Conservation (phyloP, 768 basidiomycete species). For the Tricholoma saponaceum region DNA sequence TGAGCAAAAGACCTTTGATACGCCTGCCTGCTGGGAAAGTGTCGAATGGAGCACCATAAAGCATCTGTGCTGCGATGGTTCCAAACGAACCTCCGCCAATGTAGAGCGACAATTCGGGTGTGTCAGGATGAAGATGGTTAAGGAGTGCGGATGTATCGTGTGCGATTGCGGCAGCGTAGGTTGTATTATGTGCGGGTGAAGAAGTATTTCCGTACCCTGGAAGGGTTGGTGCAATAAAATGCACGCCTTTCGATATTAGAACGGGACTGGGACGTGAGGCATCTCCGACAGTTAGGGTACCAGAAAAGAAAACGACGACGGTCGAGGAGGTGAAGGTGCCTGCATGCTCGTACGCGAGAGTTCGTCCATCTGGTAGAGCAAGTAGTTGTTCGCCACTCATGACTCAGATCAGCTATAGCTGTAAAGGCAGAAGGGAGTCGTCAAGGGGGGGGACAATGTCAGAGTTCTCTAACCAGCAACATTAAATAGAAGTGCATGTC, state of each 20-base stretch:
- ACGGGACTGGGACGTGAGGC: slow-evolving; percentile 15
- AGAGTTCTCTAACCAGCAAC: not conserved
- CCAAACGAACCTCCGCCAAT: slow-evolving; percentile 46
- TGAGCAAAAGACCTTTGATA: slow-evolving; percentile 37
- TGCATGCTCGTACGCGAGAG: slow-evolving; percentile 34
- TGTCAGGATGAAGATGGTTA: slow-evolving; percentile 33
- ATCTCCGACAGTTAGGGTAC: slow-evolving; percentile 33
- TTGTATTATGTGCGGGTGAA: slow-evolving; percentile 18
- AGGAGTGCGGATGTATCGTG: slow-evolving; percentile 36
- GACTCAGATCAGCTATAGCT: not conserved
- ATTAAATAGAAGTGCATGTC: not conserved
- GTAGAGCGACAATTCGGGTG: slow-evolving; percentile 33
- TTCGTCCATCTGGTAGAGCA: slow-evolving; percentile 24
- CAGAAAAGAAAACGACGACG: slow-evolving; percentile 40
- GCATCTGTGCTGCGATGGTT: slow-evolving; percentile 42
- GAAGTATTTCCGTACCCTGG: slow-evolving; percentile 47
- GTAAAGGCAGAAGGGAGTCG: not conserved
- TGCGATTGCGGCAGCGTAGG: slow-evolving; percentile 31
- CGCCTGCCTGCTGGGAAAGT: slow-evolving; percentile 38
- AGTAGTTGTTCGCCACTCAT: slow-evolving; percentile 14
- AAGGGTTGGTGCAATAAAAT: slow-evolving; percentile 37
- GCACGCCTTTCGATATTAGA: slow-evolving; percentile 25
- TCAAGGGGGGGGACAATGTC: too few relatives aligned
- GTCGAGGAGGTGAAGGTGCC: slow-evolving; percentile 31
- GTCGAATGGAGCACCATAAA: slow-evolving; percentile 45